Base-by-base conservation (phyloP, 805 yeast genomes). In the Teunomyces stri region DNA sequence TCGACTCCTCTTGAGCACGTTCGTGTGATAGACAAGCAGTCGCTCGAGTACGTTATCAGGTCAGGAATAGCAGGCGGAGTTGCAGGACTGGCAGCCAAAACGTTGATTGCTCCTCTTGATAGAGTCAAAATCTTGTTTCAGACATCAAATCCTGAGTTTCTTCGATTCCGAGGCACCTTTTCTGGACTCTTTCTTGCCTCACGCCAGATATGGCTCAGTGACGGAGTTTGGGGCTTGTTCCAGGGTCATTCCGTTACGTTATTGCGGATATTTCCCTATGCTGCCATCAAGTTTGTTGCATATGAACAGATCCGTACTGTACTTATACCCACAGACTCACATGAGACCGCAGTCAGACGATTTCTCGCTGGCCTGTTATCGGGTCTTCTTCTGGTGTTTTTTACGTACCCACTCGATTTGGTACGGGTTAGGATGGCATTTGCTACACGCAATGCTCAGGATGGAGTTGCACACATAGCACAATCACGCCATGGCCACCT, bases 181-280 rank as follows among this genome's bases (percentile, higher is more conserved):
- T 65, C 69, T 28, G 99, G 99, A 2, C 70, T 94, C 46, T 74
- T 82, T 51, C 70, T 73, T 41, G 98, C 99, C 0, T 85, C 85
- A 0, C 68, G 69, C 30, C 76, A 80, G 47, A 91, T 94, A 21
- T 81, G 81, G 69, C 47, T 56, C 6, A 74, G 70, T 43, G 94
- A 89, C 63, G 98, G 98, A 13, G 41, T 83, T 1, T 52, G 70
- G 37, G 99, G 99, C 1, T 79, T 94, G 46, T 92, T 83, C 63
- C 96, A 92, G 59, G 99, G 99, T 35, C 99, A 94, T 64, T 88
- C 96, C 4, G 97, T 95, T 0, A 94, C 99, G 0, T 70, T 94
- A 43, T 65, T 91, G 37, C 76, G 99, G 51, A 89, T 94, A 3
- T 92, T 94, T 64, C 99, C 99, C 1, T 94, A 94, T 64, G 97